phyloP scores from a whole-genome alignment of 306 rosid genomes.

The Phaseolus lunatus region DNA sequence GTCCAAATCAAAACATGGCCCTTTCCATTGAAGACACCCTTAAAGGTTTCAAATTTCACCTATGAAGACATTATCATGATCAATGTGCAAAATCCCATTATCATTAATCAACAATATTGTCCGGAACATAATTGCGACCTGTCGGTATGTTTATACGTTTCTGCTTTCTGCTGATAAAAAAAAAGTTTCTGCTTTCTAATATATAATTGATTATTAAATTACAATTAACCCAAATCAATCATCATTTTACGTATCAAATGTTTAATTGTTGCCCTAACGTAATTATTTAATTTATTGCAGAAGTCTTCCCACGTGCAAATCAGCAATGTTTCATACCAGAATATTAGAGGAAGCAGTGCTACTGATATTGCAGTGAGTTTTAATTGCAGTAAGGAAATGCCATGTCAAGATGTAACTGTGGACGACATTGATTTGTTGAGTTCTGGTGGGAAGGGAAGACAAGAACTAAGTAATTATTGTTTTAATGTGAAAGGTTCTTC shows the following conservation, averaged over 20 bases:
- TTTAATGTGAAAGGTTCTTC: conserved; percentile 48
- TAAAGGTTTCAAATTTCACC: conserved; percentile 44
- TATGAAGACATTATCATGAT: conserved; percentile 64
- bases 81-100: conserved; percentile 54
- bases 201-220: too few relatives aligned
- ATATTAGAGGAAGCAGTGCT: conserved; percentile 60
- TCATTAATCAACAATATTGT: conserved; percentile 70
- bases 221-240: too few relatives aligned
- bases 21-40: neutral
- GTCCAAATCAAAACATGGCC: conserved; percentile 79
- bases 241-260: too few relatives aligned
- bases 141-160: conserved; percentile 47
- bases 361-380: conserved; percentile 50
- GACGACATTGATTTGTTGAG: conserved; percentile 49
- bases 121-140: conserved; percentile 42
- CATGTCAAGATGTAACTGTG: conserved; percentile 57
- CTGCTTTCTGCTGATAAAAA: too few relatives aligned
- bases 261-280: neutral
- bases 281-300: conserved; percentile 26
- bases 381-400: conserved; percentile 57
- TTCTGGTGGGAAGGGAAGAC: neutral
- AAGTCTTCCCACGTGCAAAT: conserved; percentile 61
- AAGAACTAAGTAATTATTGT: conserved; percentile 31
- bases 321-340: conserved; percentile 54
- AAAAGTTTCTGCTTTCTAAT: too few relatives aligned